phyloP scores from a whole-genome alignment of 768 basidiomycete species.

The Lentinula edodes region DNA sequence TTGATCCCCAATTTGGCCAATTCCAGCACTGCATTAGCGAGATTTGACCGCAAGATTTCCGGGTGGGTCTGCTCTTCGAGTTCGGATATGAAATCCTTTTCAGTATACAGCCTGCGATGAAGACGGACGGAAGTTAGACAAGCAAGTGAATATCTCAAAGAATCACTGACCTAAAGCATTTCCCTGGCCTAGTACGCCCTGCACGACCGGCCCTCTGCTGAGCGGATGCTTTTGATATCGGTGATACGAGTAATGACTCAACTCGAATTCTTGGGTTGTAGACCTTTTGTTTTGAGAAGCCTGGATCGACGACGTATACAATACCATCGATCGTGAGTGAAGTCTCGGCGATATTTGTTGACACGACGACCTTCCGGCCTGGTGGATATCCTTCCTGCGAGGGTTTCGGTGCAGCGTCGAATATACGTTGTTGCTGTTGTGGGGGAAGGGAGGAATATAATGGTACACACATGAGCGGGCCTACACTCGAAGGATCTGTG shows the following conservation, averaged over 20 bases:
- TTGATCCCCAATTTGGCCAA: constrained; percentile 92
- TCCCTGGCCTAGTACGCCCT: constrained; percentile 92
- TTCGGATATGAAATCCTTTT: constrained; percentile 94
- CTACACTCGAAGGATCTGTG: constrained; percentile 67
- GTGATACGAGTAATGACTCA: constrained; percentile 87
- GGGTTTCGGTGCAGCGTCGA: constrained; percentile 77
- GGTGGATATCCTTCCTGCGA: constrained; percentile 62
- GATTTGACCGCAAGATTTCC: constrained; percentile 89
- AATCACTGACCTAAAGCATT: constrained; percentile 61
- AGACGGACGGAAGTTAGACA: background rate
- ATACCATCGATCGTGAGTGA: constrained; percentile 98
- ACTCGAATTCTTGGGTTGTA: constrained; percentile 98
- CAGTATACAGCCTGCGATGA: constrained; percentile 72
- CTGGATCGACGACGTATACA: constrained; percentile 98
- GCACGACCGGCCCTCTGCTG: constrained; percentile 96
- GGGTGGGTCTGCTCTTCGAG: constrained; percentile 97
- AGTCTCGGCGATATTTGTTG: constrained; percentile 97
- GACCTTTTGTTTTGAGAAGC: constrained; percentile 96
- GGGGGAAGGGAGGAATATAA: constrained; percentile 95
- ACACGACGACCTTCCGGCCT: constrained; percentile 90
- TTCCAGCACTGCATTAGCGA: constrained; percentile 91
- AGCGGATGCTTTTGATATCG: constrained; percentile 95
- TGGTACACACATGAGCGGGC: constrained; percentile 86
- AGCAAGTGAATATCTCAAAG: background rate
- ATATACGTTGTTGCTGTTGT: constrained; percentile 93